Evolutionary conservation across 345 rosid genomes (phyloP).

Genomic region (Aurinia saxatilis): DNA sequence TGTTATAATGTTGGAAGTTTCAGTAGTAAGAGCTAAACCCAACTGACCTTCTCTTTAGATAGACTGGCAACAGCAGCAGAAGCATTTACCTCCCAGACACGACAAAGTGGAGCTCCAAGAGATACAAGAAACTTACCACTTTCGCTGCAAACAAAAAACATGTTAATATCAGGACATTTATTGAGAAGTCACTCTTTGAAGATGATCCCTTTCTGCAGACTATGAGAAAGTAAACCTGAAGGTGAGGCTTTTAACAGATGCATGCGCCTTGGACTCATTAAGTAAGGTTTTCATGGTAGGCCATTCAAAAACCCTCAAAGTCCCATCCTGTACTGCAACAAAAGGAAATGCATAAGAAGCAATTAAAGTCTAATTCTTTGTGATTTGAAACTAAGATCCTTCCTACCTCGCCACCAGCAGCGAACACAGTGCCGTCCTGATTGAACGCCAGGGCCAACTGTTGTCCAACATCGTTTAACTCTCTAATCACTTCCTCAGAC

Average conservation of each 20-base stretch:
- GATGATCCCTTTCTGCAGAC: neutral
- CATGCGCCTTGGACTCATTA: conserved; percentile 58
- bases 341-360: conserved; percentile 34
- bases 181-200: too few relatives aligned
- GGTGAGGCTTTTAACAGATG: conserved; percentile 54
- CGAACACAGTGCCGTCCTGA: conserved; percentile 60
- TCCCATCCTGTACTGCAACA: conserved; percentile 85
- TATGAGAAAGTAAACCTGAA: conserved; percentile 54
- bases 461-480: conserved; percentile 60
- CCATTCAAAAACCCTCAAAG: conserved; percentile 81
- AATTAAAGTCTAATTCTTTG: neutral
- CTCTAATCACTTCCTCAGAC: conserved; percentile 47
- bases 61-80: conserved; percentile 52
- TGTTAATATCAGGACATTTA: too few relatives aligned
- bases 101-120: conserved; percentile 67
- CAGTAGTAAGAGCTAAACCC: neutral
- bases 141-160: conserved; percentile 41
- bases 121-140: conserved; percentile 82
- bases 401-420: conserved; percentile 82
- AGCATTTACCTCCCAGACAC: conserved; percentile 79
- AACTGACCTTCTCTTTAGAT: conserved; percentile 52
- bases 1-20: neutral
- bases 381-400: neutral
- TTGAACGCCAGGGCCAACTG: conserved; percentile 67
- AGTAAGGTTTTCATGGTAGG: conserved; percentile 69